Evolutionary conservation across 2,329 filamentous ascomycete genomes (phyloP), one percentile per base, ranked within the genome.

Genomic region (Macrophomina phaseolina): DNA sequence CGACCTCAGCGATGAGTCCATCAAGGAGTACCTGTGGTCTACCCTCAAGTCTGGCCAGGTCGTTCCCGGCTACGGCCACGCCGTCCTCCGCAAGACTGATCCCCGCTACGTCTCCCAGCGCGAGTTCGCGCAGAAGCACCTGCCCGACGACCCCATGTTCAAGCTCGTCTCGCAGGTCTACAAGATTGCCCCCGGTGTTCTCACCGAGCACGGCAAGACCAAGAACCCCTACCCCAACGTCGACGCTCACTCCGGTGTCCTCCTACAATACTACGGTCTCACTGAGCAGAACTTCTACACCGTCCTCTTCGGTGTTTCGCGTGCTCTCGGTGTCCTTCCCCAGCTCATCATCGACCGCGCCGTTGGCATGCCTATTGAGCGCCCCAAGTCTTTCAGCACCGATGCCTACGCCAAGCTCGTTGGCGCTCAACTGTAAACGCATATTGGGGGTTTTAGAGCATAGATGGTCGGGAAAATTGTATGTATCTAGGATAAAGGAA

Each of bases 281-380:
- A 98, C 92, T 71, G 94, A 99, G 88, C 91, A 95, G 83, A 98
- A 90, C 91, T 99, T 96, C 91, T 99, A 99, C 92, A 99, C 95
- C 70, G 95, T 99, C 70, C 91, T 99, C 79, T 99, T 99, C 83
- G 95, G 95, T 89, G 95, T 99, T 52, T 97, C 94, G 74, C 92
- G 95, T 81, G 95, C 95, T 74, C 92, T 99, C 76, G 95, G 95
- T 90, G 95, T 99, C 73, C 91, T 99, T 78, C 95, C 95, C 76
- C 95, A 99, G 89, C 89, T 99, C 81, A 99, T 99, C 88, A 97
- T 99, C 79, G 95, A 99, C 89, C 94, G 95, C 80, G 95, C 94
- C 74, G 88, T 97, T 73, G 95, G 95, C 80, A 92, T 93, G 74
- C 95, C 95, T 74, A 99, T 99, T 77, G 95, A 99, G 90, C 88